Conservation (phyloP, 2,329 filamentous ascomycete genomes). For the Beauveria sp. region DNA sequence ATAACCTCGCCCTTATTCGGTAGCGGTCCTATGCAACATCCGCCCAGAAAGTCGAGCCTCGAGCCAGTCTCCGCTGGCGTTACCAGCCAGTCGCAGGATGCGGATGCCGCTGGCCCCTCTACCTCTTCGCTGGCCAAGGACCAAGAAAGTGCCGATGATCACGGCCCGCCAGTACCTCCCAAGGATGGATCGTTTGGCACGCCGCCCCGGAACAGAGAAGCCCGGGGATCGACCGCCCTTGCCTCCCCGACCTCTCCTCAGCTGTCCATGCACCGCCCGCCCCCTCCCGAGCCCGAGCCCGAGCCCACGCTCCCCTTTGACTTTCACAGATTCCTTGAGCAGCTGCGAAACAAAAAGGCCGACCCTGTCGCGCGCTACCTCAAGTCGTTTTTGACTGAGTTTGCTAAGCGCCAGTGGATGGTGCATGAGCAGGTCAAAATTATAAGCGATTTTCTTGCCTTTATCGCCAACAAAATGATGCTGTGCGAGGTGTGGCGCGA, state of each 20-base stretch:
- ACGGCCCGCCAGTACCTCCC: constrained; percentile 50
- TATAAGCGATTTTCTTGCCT: constrained; percentile 89
- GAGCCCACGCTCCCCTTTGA: constrained; percentile 88
- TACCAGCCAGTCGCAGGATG: constrained; percentile 35
- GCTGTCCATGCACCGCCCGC: constrained; percentile 50
- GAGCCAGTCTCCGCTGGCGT: constrained; percentile 48
- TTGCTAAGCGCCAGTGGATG: constrained; percentile 98
- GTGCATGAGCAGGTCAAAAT: constrained; percentile 99
- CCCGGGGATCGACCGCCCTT: constrained; percentile 23
- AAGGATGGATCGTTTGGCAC: constrained; percentile 46
- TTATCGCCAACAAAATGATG: constrained; percentile 98
- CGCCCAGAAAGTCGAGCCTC: constrained; percentile 78
- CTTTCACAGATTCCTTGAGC: constrained; percentile 94
- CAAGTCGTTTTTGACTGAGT: constrained; percentile 88
- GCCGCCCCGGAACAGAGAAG: constrained; percentile 30
- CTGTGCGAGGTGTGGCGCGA: constrained; percentile 94
- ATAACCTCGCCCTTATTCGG: constrained; percentile 67
- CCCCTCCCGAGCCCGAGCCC: constrained; percentile 65
- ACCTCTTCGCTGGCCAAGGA: constrained; percentile 33
- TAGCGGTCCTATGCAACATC: constrained; percentile 59
- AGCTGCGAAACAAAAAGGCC: constrained; percentile 92
- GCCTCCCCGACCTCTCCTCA: constrained; percentile 38
- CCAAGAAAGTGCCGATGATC: constrained; percentile 32
- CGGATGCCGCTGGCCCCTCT: constrained; percentile 31
- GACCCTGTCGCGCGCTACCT: constrained; percentile 95